Base-by-base conservation (phyloP, 2,329 filamentous ascomycete genomes). In the Acrodontium crateriforme region DNA sequence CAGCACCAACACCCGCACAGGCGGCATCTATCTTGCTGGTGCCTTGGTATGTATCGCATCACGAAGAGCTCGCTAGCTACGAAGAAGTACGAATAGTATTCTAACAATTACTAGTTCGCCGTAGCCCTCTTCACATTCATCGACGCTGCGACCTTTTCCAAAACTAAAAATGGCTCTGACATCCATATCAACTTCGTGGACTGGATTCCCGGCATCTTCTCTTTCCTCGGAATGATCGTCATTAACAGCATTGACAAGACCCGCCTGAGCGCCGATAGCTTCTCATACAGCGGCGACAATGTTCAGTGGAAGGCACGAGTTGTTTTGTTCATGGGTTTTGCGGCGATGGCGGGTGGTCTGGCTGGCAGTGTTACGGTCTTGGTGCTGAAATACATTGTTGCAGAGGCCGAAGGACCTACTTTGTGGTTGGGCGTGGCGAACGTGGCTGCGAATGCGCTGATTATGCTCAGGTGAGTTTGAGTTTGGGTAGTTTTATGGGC, bases 171-270 rank as follows among this genome's bases (percentile, higher is more conserved):
- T 51, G 69, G 66, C 37, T 69, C 69, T 27, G 53, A 63, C 34
- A 49, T 50, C 37, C 71, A 78, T 53, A 64, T 78, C 47, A 76
- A 68, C 51, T 78, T 78, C 52, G 64, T 78, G 40, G 74, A 79
- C 58, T 79, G 74, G 74, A 73, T 79, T 41, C 74, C 74, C 3
- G 67, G 68, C 35, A 78, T 79, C 55, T 78, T 74, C 60, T 74
- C 69, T 23, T 63, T 69, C 35, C 62, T 78, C 17, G 74, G 74
- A 35, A 78, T 78, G 74, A 63, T 78, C 27, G 71, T 78, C 42
- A 78, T 78, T 60, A 78, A 78, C 54, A 71, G 65, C 36, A 78
- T 79, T 45, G 74, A 79, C 46, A 78, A 78, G 55, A 67, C 69
- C 15, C 61, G 72, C 21, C 52, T 79, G 31, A 67, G 63, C 20